Percentiles rank a stretch among this genome's conserved stretches.
Evolutionary conservation across 495 filamentous ascomycete species (phyloP).

Genomic region (Podospora pseudopauciseta): DNA sequence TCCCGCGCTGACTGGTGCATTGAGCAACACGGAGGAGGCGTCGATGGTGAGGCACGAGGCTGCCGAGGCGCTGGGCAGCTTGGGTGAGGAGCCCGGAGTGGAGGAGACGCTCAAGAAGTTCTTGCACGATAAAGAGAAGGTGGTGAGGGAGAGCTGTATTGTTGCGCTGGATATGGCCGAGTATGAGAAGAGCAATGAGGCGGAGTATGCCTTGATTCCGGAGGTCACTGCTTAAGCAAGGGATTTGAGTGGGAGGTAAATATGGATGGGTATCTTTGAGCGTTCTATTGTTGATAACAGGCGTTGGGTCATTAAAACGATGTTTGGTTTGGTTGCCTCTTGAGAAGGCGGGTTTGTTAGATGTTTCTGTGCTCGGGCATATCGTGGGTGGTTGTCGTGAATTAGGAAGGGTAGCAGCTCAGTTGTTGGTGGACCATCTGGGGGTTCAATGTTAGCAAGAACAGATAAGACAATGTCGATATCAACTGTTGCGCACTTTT

Average conservation of each 20-base stretch:
- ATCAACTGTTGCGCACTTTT: conserved; percentile 62
- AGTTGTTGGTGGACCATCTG: conserved; percentile 48
- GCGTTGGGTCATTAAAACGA: conserved; percentile 24
- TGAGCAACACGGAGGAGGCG: conserved; percentile 74
- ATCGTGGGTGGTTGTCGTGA: conserved; percentile 3
- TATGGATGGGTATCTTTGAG: conserved; percentile 16
- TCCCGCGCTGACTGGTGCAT: conserved; percentile 72
- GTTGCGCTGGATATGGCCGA: conserved; percentile 98
- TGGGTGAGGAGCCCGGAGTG: conserved; percentile 91
- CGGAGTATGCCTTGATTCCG: conserved; percentile 88
- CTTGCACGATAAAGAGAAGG: conserved; percentile 82
- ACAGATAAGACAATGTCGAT: not conserved
- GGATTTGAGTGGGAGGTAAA: conserved; percentile 17
- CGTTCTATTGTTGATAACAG: conserved; percentile 2
- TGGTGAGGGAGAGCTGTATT: conserved; percentile 90
- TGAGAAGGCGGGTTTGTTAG: conserved; percentile 10
- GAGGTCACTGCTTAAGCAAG: conserved; percentile 40
- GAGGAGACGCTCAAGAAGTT: conserved; percentile 80
- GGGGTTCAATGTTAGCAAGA: conserved; percentile 26
- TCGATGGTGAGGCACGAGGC: conserved; percentile 99
- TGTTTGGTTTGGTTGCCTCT: conserved; percentile 10
- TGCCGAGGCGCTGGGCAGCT: conserved; percentile 92
- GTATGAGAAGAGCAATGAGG: conserved; percentile 83
- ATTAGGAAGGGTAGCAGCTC: not conserved
- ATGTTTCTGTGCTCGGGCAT: conserved; percentile 5